Evolutionary conservation across 2,329 filamentous ascomycete genomes (phyloP).

Genomic region (Magnaporthiopsis incrustans): DNA sequence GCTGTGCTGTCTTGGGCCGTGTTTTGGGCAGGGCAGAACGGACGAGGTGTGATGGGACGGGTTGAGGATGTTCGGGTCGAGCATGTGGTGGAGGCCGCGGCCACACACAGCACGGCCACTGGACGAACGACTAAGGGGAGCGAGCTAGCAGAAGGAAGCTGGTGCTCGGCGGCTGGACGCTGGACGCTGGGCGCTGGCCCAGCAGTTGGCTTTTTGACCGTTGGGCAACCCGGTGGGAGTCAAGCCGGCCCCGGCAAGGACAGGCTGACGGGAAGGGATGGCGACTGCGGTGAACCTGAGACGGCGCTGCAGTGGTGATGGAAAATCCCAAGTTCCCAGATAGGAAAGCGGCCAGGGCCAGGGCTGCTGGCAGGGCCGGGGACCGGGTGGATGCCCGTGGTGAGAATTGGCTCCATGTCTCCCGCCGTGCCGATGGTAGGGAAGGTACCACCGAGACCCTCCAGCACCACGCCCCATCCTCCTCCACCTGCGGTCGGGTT

Average conservation of each 20-base stretch:
- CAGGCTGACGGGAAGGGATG: not conserved
- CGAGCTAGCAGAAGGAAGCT: not conserved
- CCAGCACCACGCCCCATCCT: not conserved
- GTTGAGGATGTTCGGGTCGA: not conserved
- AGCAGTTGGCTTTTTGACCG: not conserved
- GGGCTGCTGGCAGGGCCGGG: not conserved
- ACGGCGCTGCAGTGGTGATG: not conserved
- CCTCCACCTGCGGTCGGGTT: not conserved
- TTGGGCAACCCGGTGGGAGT: not conserved
- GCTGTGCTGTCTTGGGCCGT: not conserved
- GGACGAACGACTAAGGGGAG: not conserved
- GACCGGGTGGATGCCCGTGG: not conserved
- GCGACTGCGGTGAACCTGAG: not conserved
- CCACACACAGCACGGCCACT: not conserved
- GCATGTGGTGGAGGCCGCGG: not conserved
- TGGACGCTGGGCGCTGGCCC: not conserved
- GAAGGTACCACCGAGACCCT: not conserved
- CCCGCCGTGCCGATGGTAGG: not conserved
- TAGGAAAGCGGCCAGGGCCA: not conserved
- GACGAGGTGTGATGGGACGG: not conserved
- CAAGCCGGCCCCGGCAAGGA: not conserved
- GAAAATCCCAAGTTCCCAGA: not conserved
- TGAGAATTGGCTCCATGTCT: not conserved
- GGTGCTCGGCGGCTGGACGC: not conserved
- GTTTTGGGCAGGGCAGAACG: not conserved